Percentiles rank a stretch among this genome's conserved stretches.
These are phyloP conservation scores for Penicillium dipodomyicola DNA, from an alignment of 495 filamentous ascomycete genomes.

Conservation along the genomic window DNA sequence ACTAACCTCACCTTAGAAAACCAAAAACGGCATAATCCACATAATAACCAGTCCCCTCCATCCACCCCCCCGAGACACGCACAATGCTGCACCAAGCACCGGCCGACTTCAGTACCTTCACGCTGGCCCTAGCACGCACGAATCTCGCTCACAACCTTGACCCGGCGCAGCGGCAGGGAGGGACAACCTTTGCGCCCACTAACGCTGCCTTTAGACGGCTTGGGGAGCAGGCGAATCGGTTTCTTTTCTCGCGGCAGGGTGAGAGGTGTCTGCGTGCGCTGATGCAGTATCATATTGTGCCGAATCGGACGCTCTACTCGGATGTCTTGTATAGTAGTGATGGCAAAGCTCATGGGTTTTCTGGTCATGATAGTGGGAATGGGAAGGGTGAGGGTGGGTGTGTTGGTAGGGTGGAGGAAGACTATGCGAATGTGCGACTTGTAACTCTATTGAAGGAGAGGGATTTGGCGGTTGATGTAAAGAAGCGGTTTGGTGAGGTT, in stretches of 20 bases:
- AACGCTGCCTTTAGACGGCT: constrained; percentile 74
- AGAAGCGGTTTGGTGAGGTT: constrained; percentile 58
- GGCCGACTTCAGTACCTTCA: constrained; percentile 70
- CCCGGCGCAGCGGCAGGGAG: constrained; percentile 46
- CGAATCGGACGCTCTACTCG: constrained; percentile 73
- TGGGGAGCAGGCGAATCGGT: constrained; percentile 66
- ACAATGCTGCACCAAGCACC: constrained; percentile 67
- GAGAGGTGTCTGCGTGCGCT: constrained; percentile 68
- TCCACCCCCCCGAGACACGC: constrained; percentile 60
- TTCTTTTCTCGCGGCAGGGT: constrained; percentile 72
- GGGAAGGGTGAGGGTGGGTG: constrained; percentile 20
- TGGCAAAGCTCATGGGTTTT: constrained; percentile 16
- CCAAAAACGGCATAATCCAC: constrained; percentile 78
- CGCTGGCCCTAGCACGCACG: constrained; percentile 67
- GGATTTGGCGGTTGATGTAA: constrained; percentile 63
- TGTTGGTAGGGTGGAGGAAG: constrained; percentile 20
- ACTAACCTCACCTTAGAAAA: constrained; percentile 38
- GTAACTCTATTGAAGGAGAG: constrained; percentile 61
- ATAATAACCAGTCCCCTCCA: constrained; percentile 67
- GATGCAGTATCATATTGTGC: constrained; percentile 74
- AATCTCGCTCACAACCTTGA: constrained; percentile 53
- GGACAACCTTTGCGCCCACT: constrained; percentile 72
- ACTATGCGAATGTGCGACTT: constrained; percentile 57
- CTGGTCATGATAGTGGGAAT: neutral
- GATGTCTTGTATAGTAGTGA: constrained; percentile 51